Evolutionary conservation across 2,329 filamentous ascomycete species (phyloP).

Genomic region (Zopfia rhizophila): DNA sequence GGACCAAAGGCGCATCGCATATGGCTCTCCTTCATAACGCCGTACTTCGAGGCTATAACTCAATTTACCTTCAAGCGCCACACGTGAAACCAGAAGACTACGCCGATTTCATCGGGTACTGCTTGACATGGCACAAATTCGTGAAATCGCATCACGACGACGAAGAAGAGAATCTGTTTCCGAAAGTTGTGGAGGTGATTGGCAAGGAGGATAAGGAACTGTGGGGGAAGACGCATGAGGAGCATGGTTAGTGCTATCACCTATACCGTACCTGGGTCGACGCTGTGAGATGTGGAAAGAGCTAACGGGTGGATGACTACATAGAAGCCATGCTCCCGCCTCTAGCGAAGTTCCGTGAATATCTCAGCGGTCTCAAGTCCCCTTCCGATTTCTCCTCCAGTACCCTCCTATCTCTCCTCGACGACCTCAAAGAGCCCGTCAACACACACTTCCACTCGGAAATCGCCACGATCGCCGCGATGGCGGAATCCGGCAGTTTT

Average conservation of each 20-base stretch:
- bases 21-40: constrained; percentile 55
- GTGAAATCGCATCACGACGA: constrained; percentile 51
- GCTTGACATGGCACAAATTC: constrained; percentile 45
- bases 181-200: constrained; percentile 43
- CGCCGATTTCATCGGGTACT: constrained; percentile 49
- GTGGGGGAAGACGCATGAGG: constrained; percentile 44
- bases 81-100: constrained; percentile 43
- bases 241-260: constrained; percentile 38
- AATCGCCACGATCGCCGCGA: constrained; percentile 43
- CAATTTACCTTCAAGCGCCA: constrained; percentile 52
- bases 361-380: constrained; percentile 32
- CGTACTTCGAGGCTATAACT: constrained; percentile 53
- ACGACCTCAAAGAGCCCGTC: constrained; percentile 38
- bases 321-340: constrained; percentile 42
- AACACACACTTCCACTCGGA: constrained; percentile 47
- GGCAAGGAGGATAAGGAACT: constrained; percentile 32
- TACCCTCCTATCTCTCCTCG: constrained; percentile 39
- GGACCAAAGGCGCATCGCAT: constrained; percentile 47
- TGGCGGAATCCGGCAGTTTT: constrained; percentile 55
- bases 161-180: constrained; percentile 49
- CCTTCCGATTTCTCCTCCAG: constrained; percentile 35
- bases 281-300: too few relatives aligned
- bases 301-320: too few relatives aligned
- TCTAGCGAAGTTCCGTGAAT: constrained; percentile 35
- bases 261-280: constrained; percentile 3